Evolutionary conservation across 139 green algal species (phyloP).

Genomic region (Diplosphaera chodatii): DNA sequence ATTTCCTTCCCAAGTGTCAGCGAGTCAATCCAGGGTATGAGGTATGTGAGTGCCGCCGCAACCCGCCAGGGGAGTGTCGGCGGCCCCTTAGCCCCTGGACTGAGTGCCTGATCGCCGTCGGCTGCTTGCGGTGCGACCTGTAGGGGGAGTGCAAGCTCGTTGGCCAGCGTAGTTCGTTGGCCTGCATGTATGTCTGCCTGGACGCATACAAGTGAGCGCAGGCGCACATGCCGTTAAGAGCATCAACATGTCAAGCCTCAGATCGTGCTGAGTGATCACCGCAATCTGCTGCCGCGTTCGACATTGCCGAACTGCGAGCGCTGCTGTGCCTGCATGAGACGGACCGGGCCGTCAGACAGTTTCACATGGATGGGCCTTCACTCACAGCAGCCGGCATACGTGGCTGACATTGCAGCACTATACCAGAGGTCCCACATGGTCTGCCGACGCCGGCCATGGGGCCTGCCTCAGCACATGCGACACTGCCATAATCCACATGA

Average conservation of each 20-base stretch:
- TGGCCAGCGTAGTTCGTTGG: too few species aligned
- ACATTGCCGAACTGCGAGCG: neutral
- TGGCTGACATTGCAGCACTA: too few species aligned
- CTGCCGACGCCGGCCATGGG: too few species aligned
- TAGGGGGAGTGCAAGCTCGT: too few species aligned
- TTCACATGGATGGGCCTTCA: too few species aligned
- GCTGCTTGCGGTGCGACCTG: neutral
- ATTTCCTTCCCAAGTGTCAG: constrained; percentile 28
- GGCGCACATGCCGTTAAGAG: too few species aligned
- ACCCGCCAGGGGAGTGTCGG: constrained; percentile 45
- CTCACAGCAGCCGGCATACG: too few species aligned
- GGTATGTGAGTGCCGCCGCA: constrained; percentile 50
- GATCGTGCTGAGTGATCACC: neutral
- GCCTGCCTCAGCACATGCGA: too few species aligned
- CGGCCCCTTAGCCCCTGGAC: constrained; percentile 16
- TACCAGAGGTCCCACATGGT: too few species aligned
- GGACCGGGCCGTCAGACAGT: neutral
- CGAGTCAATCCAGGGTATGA: constrained; percentile 66
- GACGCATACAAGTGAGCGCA: too few species aligned
- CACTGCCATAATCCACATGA: neutral
- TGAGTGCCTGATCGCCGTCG: neutral
- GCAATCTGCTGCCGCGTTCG: neutral
- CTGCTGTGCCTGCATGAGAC: neutral
- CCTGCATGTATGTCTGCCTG: too few species aligned
- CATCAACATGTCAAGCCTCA: too few species aligned